These are phyloP conservation scores for Cymbopogon citratus DNA, from an alignment of 176 grass and related monocot species.

Conservation along the genomic window DNA sequence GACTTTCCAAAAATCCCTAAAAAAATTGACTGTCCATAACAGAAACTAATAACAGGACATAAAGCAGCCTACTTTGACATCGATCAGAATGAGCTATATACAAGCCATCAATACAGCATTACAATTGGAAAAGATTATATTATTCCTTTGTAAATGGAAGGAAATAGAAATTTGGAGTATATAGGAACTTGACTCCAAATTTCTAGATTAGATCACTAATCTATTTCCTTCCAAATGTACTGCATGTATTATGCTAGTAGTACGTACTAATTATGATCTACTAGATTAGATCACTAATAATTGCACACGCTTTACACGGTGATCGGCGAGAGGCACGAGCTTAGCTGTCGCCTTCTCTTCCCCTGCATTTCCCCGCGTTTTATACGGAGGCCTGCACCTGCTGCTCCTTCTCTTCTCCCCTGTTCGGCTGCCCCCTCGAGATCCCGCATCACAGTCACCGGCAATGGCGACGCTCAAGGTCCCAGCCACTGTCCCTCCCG, in stretches of 20 bases:
- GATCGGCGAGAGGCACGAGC: too few relatives aligned
- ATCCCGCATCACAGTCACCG: not conserved
- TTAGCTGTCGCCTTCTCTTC: not conserved
- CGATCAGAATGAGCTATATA: not conserved
- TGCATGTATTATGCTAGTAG: too few relatives aligned
- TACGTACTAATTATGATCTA: too few relatives aligned
- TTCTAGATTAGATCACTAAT: too few relatives aligned
- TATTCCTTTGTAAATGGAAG: too few relatives aligned
- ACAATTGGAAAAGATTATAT: too few relatives aligned
- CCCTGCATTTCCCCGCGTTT: not conserved
- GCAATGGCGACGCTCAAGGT: slow-evolving; percentile 72
- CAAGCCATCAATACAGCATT: too few relatives aligned
- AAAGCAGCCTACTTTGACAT: not conserved
- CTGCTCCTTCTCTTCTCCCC: not conserved
- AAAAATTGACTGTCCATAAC: not conserved
- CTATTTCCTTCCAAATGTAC: too few relatives aligned
- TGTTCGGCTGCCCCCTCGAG: not conserved
- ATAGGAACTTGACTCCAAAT: too few relatives aligned
- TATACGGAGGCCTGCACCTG: not conserved
- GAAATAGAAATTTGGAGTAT: too few relatives aligned
- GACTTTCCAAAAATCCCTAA: too few relatives aligned
- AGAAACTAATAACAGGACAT: not conserved
- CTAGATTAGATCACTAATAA: not conserved
- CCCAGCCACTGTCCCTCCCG: slow-evolving; percentile 45
- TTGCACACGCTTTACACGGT: not conserved